These are phyloP conservation scores for Dissophora ornata DNA, from an alignment of 192 early-diverging fungal genomes.

Conservation along the genomic window DNA sequence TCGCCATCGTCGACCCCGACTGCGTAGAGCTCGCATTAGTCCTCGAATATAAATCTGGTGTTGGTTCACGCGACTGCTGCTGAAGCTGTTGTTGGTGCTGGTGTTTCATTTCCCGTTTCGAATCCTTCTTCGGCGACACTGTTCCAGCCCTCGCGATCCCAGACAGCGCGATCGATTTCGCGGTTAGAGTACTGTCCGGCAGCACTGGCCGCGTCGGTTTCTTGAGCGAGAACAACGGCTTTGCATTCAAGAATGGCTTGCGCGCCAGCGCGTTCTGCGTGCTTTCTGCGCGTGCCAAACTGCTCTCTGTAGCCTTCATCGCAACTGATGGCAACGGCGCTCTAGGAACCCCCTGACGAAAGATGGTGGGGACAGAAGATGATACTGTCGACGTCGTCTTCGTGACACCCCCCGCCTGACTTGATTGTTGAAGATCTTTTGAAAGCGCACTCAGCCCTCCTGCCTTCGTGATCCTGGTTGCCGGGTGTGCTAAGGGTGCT, in stretches of 20 bases:
- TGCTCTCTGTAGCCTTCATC: constrained; percentile 5
- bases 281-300: constrained; percentile 11
- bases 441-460: too few relatives aligned
- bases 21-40: not conserved
- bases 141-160: not conserved
- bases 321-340: constrained; percentile 5
- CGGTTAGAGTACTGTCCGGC: constrained; percentile 22
- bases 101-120: not conserved
- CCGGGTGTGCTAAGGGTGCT: too few relatives aligned
- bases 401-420: not conserved
- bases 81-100: constrained; percentile 1
- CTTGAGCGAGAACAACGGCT: constrained; percentile 21
- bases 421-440: constrained; percentile 3
- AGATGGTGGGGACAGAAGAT: not conserved
- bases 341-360: constrained; percentile 20
- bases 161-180: constrained; percentile 16
- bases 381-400: not conserved
- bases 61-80: not conserved
- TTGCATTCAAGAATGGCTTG: constrained; percentile 12
- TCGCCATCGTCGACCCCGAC: not conserved
- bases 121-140: not conserved
- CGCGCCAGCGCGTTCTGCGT: not conserved
- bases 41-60: constrained; percentile 1
- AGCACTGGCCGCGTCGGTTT: constrained; percentile 23
- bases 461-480: too few relatives aligned